Conservation (phyloP, 768 basidiomycete genomes). For the Daedalea quercina region DNA sequence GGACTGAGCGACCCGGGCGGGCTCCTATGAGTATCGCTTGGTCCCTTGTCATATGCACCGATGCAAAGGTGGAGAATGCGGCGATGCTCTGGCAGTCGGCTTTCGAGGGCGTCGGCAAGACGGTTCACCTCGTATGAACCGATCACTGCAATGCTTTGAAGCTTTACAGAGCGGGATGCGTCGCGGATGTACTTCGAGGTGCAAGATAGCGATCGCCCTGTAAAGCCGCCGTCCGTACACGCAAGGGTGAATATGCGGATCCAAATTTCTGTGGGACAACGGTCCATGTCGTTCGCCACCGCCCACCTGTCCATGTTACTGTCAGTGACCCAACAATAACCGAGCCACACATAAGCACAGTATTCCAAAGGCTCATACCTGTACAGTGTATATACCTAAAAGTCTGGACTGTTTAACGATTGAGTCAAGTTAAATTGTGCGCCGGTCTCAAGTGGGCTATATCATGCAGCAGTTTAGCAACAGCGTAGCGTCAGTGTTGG, state of each 20-base stretch:
- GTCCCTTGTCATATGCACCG: not conserved
- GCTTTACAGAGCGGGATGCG: constrained; percentile 19
- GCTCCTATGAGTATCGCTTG: not conserved
- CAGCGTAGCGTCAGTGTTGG: too few relatives aligned
- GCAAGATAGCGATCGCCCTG: constrained; percentile 22
- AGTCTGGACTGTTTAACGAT: too few relatives aligned
- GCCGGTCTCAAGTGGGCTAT: too few relatives aligned
- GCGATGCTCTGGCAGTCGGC: constrained; percentile 2
- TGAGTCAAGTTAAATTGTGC: too few relatives aligned
- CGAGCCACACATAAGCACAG: too few relatives aligned
- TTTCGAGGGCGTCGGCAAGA: constrained; percentile 9
- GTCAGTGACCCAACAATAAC: not conserved
- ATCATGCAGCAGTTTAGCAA: too few relatives aligned
- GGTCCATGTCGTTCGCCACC: constrained; percentile 8
- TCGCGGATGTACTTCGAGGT: constrained; percentile 24
- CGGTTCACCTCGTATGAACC: constrained; percentile 20
- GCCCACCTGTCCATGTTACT: not conserved
- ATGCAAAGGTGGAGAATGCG: constrained; percentile 12
- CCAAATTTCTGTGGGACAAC: constrained; percentile 23
- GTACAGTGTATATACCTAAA: too few relatives aligned
- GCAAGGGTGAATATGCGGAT: constrained; percentile 24
- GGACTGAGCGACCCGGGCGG: not conserved
- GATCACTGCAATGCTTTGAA: constrained; percentile 22
- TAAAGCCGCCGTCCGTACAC: constrained; percentile 24
- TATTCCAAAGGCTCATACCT: too few relatives aligned